Conservation (phyloP, 495 filamentous ascomycete species). For the Bacidia rubella region DNA sequence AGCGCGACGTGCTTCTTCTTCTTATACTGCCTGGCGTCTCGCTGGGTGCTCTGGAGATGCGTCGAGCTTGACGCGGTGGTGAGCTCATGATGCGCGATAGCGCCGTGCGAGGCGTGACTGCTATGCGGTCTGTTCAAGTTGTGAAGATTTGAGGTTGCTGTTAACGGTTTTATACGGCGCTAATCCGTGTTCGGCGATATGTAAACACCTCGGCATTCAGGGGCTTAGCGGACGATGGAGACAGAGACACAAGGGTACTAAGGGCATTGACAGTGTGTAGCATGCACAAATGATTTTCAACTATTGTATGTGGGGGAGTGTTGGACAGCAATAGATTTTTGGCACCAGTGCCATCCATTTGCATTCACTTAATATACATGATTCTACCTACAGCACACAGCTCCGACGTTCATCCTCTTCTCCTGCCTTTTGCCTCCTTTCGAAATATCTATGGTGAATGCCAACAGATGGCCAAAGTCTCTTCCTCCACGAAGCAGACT, state of each 20-base stretch:
- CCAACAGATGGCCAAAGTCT: background rate
- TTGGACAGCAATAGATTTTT: background rate
- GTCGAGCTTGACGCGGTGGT: conserved; percentile 17
- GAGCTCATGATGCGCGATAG: conserved; percentile 14
- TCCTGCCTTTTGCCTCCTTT: background rate
- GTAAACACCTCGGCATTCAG: background rate
- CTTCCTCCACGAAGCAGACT: background rate
- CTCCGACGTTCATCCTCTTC: background rate
- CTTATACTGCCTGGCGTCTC: conserved; percentile 1
- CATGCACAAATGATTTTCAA: background rate
- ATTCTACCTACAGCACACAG: background rate
- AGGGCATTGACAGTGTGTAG: background rate
- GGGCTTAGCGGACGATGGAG: background rate
- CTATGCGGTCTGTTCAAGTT: background rate
- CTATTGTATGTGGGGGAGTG: background rate
- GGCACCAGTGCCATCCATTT: conserved; percentile 16
- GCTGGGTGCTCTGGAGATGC: conserved; percentile 5
- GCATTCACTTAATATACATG: conserved; percentile 12
- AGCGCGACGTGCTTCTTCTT: conserved; percentile 10
- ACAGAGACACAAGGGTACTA: background rate
- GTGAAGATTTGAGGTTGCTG: background rate
- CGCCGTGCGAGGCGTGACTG: background rate
- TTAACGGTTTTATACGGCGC: background rate
- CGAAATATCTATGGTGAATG: conserved; percentile 2
- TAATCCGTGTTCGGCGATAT: conserved; percentile 4